Conservation (phyloP, 176 grass and related monocot species). For the Bothriochloa decipiens region DNA sequence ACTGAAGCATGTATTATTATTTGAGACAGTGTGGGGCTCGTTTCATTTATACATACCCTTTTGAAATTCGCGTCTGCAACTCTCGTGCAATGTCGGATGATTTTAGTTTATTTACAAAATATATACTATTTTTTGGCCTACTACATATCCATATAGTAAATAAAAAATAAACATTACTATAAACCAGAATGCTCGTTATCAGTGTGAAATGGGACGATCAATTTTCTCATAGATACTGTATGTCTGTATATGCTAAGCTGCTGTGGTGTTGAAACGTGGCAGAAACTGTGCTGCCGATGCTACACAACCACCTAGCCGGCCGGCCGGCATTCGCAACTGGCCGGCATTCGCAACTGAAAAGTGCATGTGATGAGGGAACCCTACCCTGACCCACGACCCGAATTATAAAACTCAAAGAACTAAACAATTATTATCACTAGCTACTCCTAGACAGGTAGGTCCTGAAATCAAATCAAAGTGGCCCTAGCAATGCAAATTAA, state of each 20-base stretch:
- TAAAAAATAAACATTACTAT: too few species aligned
- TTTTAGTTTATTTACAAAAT: too few species aligned
- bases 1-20: too few species aligned
- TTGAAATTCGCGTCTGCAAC: too few species aligned
- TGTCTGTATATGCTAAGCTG: not conserved
- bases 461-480: not conserved
- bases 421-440: slow-evolving; percentile 20
- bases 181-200: too few species aligned
- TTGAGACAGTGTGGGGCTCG: too few species aligned
- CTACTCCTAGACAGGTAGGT: not conserved
- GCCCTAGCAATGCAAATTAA: not conserved
- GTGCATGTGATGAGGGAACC: slow-evolving; percentile 43
- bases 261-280: slow-evolving; percentile 54
- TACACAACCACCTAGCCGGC: slow-evolving; percentile 32
- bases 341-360: slow-evolving; percentile 42
- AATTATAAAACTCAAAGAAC: slow-evolving; percentile 18
- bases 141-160: too few species aligned
- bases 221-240: too few species aligned
- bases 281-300: slow-evolving; percentile 14
- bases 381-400: slow-evolving; percentile 7
- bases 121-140: too few species aligned
- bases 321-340: too few species aligned
- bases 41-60: too few species aligned
- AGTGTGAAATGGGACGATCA: not conserved
- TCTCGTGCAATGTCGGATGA: too few species aligned